Evolutionary conservation across 306 rosid genomes (phyloP).

Genomic region (Senna siamea): DNA sequence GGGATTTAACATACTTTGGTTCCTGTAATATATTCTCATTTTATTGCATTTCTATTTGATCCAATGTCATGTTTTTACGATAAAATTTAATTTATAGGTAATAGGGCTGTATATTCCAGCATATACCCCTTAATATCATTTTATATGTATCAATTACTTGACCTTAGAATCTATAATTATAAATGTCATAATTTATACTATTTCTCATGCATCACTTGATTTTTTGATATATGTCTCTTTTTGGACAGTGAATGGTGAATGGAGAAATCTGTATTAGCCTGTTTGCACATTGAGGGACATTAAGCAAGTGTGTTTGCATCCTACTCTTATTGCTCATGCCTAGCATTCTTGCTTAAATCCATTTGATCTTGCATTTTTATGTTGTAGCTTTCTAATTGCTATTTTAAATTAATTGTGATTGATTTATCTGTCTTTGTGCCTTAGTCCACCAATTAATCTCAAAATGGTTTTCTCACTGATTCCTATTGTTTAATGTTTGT

Average conservation of each 20-base stretch:
- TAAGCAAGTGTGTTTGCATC: constrained; percentile 70
- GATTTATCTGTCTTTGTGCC: too few species aligned
- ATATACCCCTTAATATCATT: constrained; percentile 9
- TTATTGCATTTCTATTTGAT: too few species aligned
- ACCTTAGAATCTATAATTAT: constrained; percentile 26
- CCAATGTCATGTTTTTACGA: too few species aligned
- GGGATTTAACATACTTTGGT: too few species aligned
- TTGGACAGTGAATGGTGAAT: constrained; percentile 95
- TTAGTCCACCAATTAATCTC: too few species aligned
- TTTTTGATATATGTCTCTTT: constrained; percentile 17
- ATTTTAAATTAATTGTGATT: constrained; percentile 19
- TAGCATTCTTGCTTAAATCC: constrained; percentile 32
- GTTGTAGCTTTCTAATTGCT: neutral
- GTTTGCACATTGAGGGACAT: constrained; percentile 85
- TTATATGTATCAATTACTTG: constrained; percentile 6
- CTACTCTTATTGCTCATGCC: constrained; percentile 31
- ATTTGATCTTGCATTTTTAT: constrained; percentile 18
- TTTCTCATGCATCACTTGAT: constrained; percentile 34
- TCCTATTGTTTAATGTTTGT: too few species aligned
- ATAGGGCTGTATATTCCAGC: constrained; percentile 16
- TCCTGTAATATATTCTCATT: too few species aligned
- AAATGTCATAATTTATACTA: neutral
- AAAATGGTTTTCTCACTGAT: too few species aligned
- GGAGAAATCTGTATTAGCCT: constrained; percentile 99
- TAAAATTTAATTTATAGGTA: too few species aligned